phyloP scores from a whole-genome alignment of 1,284 basidiomycete genomes.

The Boletus smithii region DNA sequence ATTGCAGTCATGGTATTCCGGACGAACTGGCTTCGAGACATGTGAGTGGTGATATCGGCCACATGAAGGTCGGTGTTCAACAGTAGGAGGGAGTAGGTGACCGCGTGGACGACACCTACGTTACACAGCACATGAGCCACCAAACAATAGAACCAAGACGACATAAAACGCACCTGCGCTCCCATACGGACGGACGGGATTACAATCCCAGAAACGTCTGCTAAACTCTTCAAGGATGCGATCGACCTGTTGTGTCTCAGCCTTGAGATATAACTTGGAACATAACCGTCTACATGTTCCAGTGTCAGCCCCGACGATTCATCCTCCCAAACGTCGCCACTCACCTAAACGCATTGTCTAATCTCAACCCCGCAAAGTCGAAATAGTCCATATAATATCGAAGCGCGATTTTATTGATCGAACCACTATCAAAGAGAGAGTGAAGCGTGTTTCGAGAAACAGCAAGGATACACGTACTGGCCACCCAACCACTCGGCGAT shows the following conservation, averaged over 20 bases:
- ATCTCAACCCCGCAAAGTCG: conserved; percentile 77
- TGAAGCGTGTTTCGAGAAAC: background rate
- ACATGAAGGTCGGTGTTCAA: conserved; percentile 98
- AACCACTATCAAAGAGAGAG: conserved; percentile 48
- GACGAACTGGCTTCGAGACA: conserved; percentile 94
- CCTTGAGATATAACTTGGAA: conserved; percentile 88
- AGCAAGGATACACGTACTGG: conserved; percentile 52
- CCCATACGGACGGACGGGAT: conserved; percentile 76
- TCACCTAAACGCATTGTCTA: conserved; percentile 90
- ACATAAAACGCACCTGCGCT: conserved; percentile 62
- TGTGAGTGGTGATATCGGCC: conserved; percentile 83
- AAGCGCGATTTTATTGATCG: conserved; percentile 73
- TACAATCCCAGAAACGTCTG: conserved; percentile 87
- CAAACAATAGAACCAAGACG: conserved; percentile 7
- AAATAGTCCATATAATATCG: conserved; percentile 85
- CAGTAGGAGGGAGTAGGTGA: conserved; percentile 89
- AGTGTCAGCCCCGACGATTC: conserved; percentile 14
- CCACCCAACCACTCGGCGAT: conserved; percentile 96
- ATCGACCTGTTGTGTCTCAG: conserved; percentile 97
- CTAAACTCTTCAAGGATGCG: conserved; percentile 92
- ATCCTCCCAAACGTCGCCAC: conserved; percentile 16
- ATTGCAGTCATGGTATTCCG: conserved; percentile 88
- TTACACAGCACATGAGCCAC: conserved; percentile 8
- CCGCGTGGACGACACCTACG: conserved; percentile 85
- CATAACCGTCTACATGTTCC: conserved; percentile 66